Evolutionary conservation across 2,329 filamentous ascomycete genomes (phyloP), one percentile per base, ranked within the genome.

Genomic region (Aureobasidium sp.): DNA sequence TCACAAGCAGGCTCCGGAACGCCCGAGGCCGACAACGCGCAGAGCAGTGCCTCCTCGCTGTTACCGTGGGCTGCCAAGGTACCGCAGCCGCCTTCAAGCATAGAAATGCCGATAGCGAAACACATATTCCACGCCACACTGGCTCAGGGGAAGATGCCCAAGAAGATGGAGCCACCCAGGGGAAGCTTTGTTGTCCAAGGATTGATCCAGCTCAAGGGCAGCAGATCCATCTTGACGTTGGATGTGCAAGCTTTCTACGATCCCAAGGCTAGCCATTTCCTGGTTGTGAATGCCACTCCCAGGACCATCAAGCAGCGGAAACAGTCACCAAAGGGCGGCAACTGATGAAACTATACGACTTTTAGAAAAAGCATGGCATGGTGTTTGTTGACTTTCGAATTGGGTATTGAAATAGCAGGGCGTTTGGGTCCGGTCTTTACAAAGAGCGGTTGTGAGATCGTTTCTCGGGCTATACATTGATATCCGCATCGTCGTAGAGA

Each of bases 211-310:
- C 67, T 81, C 3, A 68, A 73, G n/a, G 79, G 79, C 7, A 67
- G 70, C 9, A 72, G 70, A 48, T 78, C 75, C 0, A 71, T 70
- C 45, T 66, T 77, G 62, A 74, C 76, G 5, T 64, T 81, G n/a
- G 77, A 80, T 62, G 76, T 81, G 2, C 63, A 68, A 9, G 76
- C 72, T 5, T 72, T 70, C 5, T 82, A 81, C 64, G 77, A 81
- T 62, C 78, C 78, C 1, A 74, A 74, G 51, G 62, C 68, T 27
- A 71, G 67, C 11, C 73, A 73, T 44, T 80, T 73, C 61, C 69
- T 77, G 5, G 64, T 57, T 22, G 63, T 74, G 2, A 72, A 68
- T 9, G 68, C 67, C 5, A 63, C 52, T 2, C 55, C 74, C 60
- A 70, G 66, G 58, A 68, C 64, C 27, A 68, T 69, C 41, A 74